Base-by-base conservation (phyloP, 75 land plant species). In the Isoetes taiwanensis region DNA sequence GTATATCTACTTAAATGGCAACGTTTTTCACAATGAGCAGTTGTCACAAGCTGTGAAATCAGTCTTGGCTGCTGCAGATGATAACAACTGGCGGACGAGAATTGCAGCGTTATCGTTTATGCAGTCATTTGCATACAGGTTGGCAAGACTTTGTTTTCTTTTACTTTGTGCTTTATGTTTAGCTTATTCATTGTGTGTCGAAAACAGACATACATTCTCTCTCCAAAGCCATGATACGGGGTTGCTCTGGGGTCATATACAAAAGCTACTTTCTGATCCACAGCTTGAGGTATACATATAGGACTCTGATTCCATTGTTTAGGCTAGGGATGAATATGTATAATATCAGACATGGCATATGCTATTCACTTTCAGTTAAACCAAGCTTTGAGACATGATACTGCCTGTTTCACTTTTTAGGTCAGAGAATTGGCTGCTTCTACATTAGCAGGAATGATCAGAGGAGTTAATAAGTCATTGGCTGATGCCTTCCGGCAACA, bases 1-100 rank as follows among this genome's bases (percentile, higher is more conserved):
- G 64, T 88, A 61, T 80, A 74, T 53, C 64, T 84, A 26, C 61
- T 86, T 9, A 93, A 84, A 29, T 91, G 90, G 82, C 80, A 74
- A 58, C 62, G 78, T 8, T 58, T 84, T 56, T 67, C 70, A 50
- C n/a, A 64, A 53, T 52, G 76, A 90, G 1, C 66, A 84, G 55
- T 71, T 81, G 5, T 65, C 67, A 43, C 61, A 72, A 58, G 81
- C 72, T 61, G 77, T 88, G 1, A 56, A 77, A 30, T 75, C 80
- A 21, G 63, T 84, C 52, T 69, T 84, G 54, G 73, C 83, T 66
- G 79, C 83, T 37, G 71, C 79, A 5, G 52, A 69, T 32, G 90
- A 93, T 71, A 59, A 65, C 48, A 93, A 88, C 59, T 93, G 98
- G 98, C 63, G 82, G 46, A 84, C 98, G n/a, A 75, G 98, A 70